These are phyloP conservation scores for Cyberlindnera misumaiensis DNA, from an alignment of 805 yeast species.

Conservation along the genomic window DNA sequence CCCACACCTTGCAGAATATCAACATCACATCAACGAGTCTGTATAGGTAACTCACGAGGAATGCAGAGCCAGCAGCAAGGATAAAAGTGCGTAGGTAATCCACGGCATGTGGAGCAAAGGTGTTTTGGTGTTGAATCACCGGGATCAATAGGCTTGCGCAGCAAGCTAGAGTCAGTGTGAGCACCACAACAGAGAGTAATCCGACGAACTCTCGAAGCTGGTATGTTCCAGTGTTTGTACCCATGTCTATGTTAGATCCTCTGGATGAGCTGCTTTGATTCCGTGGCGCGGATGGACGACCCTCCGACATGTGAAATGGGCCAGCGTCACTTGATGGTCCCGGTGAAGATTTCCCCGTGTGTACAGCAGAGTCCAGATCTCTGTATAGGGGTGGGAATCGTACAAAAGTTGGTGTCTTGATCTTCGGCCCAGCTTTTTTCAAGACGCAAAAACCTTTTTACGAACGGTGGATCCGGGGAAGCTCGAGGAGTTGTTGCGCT, in stretches of 20 bases:
- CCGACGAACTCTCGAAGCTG: slow-evolving; percentile 3
- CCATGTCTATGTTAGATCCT: not conserved
- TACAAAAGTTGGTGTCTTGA: too few relatives aligned
- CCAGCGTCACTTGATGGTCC: too few relatives aligned
- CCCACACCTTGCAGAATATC: slow-evolving; percentile 29
- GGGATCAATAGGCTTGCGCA: slow-evolving; percentile 4
- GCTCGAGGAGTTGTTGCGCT: too few relatives aligned
- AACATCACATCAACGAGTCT: slow-evolving; percentile 25
- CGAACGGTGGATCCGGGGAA: too few relatives aligned
- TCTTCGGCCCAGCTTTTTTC: too few relatives aligned
- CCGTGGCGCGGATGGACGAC: too few relatives aligned
- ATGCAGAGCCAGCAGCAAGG: slow-evolving; percentile 29
- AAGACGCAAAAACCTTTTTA: too few relatives aligned
- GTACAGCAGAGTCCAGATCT: too few relatives aligned
- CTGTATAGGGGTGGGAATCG: too few relatives aligned
- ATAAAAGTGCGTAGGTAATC: slow-evolving; percentile 34
- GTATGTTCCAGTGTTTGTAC: not conserved
- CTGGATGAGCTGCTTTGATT: too few relatives aligned
- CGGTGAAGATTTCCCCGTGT: too few relatives aligned
- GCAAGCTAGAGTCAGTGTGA: not conserved
- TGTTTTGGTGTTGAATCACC: slow-evolving; percentile 8
- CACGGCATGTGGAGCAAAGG: slow-evolving; percentile 29
- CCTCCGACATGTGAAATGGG: too few relatives aligned
- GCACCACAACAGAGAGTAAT: not conserved
- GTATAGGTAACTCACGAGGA: slow-evolving; percentile 20